phyloP scores from a whole-genome alignment of 176 grass and related monocot species.

The Avena eriantha region DNA sequence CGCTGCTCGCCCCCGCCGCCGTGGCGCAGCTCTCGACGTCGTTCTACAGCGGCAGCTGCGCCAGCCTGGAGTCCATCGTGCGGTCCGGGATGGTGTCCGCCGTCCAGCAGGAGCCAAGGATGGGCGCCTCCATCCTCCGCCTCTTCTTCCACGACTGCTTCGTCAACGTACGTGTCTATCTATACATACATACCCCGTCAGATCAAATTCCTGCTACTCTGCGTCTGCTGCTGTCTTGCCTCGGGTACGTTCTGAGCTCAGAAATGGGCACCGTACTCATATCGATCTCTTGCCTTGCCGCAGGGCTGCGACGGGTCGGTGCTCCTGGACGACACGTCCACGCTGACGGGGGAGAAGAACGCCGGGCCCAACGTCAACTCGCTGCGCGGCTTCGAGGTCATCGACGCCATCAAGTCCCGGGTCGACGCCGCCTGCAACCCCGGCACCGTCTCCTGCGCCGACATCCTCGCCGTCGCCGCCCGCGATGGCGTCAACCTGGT shows the following conservation, averaged over 20 bases:
- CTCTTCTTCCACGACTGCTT: constrained; percentile 99
- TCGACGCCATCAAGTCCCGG: constrained; percentile 75
- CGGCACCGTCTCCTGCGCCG: constrained; percentile 74
- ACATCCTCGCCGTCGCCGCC: constrained; percentile 78
- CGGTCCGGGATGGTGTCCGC: neutral
- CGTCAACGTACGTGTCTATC: constrained; percentile 63
- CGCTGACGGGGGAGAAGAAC: constrained; percentile 80
- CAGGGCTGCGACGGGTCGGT: constrained; percentile 91
- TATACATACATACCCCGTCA: neutral
- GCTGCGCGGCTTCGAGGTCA: constrained; percentile 77
- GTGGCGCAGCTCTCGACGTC: constrained; percentile 25
- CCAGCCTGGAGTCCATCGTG: constrained; percentile 23
- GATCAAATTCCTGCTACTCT: no score
- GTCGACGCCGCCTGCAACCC: constrained; percentile 59
- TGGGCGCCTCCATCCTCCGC: constrained; percentile 87
- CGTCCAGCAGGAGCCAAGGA: constrained; percentile 30
- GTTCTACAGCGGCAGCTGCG: constrained; percentile 17
- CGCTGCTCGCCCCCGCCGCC: neutral
- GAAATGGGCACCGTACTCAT: neutral
- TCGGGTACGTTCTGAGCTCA: no score
- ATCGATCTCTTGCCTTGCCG: neutral
- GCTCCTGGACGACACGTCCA: constrained; percentile 74
- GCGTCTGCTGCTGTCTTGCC: no score
- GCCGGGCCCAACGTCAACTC: constrained; percentile 79
- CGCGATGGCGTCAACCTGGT: constrained; percentile 81